These are phyloP conservation scores for Solidago caesia DNA, from an alignment of 129 eudicot genomes.

Conservation along the genomic window DNA sequence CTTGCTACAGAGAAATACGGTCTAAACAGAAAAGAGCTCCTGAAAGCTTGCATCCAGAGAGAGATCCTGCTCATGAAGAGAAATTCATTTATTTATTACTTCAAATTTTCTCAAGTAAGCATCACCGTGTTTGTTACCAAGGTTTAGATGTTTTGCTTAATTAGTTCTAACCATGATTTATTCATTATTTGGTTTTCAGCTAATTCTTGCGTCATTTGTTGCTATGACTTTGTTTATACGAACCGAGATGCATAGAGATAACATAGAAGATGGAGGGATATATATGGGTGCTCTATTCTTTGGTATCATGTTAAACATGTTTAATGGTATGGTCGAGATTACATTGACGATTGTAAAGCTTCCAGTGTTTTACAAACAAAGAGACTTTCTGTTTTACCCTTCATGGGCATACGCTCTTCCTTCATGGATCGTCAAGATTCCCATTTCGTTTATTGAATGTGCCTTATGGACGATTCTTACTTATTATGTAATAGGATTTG, in stretches of 20 bases:
- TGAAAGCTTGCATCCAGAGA: conserved; percentile 52
- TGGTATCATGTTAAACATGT: not conserved
- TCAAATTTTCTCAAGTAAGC: conserved; percentile 46
- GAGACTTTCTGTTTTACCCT: not conserved
- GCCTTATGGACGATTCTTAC: not conserved
- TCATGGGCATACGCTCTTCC: conserved; percentile 1
- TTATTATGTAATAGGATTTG: conserved; percentile 1
- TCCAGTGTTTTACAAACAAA: conserved; percentile 4
- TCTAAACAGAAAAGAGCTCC: conserved; percentile 46
- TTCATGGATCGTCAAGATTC: not conserved
- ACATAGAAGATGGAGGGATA: not conserved
- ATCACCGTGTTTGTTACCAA: not conserved
- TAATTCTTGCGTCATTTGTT: not conserved
- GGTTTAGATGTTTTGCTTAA: too few relatives aligned
- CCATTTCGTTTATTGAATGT: not conserved
- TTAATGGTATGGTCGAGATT: not conserved
- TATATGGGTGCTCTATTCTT: not conserved
- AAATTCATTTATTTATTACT: conserved; percentile 47
- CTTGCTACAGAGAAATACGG: conserved; percentile 51
- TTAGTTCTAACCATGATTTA: not conserved
- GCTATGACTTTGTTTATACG: not conserved
- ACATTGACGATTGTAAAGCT: not conserved
- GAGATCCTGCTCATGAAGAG: conserved; percentile 63
- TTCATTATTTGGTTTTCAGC: not conserved
- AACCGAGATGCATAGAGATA: not conserved